These are phyloP conservation scores for Rubus idaeus DNA, from an alignment of 306 rosid species.

Conservation along the genomic window DNA sequence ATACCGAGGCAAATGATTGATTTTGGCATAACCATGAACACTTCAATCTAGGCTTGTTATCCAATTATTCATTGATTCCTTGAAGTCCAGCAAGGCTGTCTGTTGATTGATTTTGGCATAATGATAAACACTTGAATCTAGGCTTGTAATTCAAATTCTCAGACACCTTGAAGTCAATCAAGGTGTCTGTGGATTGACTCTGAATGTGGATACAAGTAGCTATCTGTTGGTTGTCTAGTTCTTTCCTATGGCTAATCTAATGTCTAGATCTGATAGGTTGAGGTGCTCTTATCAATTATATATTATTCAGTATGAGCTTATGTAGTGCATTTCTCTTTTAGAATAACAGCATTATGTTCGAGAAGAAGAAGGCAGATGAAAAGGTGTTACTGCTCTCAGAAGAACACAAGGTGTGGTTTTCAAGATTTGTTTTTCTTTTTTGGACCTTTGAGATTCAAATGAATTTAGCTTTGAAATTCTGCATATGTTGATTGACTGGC, in stretches of 20 bases:
- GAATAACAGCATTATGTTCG: not conserved
- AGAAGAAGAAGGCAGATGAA: not conserved
- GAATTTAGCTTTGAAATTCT: too few species aligned
- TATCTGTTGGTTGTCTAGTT: not conserved
- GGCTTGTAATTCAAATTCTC: not conserved
- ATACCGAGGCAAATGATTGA: not conserved
- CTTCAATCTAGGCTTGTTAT: too few species aligned
- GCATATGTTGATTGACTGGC: too few species aligned
- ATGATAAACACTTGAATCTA: too few species aligned
- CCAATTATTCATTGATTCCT: not conserved
- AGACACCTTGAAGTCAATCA: not conserved
- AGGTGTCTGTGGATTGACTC: not conserved
- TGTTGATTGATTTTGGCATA: too few species aligned
- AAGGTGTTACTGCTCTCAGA: not conserved
- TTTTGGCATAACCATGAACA: too few species aligned
- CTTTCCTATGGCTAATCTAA: not conserved
- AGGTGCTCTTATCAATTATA: not conserved
- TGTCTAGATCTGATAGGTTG: not conserved
- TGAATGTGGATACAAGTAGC: not conserved
- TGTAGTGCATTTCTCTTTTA: not conserved
- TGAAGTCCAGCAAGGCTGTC: not conserved
- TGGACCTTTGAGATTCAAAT: not conserved
- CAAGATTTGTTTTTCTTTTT: too few species aligned
- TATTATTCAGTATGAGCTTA: too few species aligned
- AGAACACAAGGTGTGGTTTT: not conserved